phyloP scores from a whole-genome alignment of 2,329 filamentous ascomycete genomes.

The Seiridium cupressi region DNA sequence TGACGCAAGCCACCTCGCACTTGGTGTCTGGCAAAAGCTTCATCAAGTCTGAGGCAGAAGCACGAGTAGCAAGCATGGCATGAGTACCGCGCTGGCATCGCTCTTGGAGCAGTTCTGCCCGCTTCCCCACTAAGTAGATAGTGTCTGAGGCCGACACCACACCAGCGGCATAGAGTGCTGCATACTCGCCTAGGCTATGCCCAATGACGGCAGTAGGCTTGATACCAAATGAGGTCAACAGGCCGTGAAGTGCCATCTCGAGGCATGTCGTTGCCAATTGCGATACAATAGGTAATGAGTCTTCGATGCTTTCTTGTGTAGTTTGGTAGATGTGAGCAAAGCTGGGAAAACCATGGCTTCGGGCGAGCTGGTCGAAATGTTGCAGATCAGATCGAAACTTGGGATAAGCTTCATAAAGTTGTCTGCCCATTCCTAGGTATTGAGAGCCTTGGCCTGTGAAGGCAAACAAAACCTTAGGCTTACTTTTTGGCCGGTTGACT shows the following conservation, averaged over 20 bases:
- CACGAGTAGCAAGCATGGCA: conserved; percentile 44
- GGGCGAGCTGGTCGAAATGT: conserved; percentile 50
- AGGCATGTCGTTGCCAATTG: conserved; percentile 48
- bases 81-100: conserved; percentile 63
- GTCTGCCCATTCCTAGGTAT: conserved; percentile 13
- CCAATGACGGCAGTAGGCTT: conserved; percentile 50
- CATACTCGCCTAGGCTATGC: conserved; percentile 68
- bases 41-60: conserved; percentile 44
- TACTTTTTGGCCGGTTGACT: conserved; percentile 38
- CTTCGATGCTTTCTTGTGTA: conserved; percentile 30
- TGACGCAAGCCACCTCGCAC: conserved; percentile 64
- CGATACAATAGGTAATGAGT: conserved; percentile 39
- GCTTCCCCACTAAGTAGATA: conserved; percentile 65
- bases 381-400: conserved; percentile 39
- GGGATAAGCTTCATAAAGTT: conserved; percentile 11
- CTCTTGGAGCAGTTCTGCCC: conserved; percentile 60
- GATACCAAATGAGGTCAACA: conserved; percentile 51
- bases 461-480: conserved; percentile 32
- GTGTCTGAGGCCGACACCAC: conserved; percentile 66
- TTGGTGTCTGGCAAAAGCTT: conserved; percentile 39
- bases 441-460: conserved; percentile 21
- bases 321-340: conserved; percentile 46
- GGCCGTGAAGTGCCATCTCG: conserved; percentile 49
- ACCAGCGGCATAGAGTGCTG: conserved; percentile 65
- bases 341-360: conserved; percentile 45